phyloP scores from a whole-genome alignment of 176 grass and related monocot species.

The Lolium perenne region DNA sequence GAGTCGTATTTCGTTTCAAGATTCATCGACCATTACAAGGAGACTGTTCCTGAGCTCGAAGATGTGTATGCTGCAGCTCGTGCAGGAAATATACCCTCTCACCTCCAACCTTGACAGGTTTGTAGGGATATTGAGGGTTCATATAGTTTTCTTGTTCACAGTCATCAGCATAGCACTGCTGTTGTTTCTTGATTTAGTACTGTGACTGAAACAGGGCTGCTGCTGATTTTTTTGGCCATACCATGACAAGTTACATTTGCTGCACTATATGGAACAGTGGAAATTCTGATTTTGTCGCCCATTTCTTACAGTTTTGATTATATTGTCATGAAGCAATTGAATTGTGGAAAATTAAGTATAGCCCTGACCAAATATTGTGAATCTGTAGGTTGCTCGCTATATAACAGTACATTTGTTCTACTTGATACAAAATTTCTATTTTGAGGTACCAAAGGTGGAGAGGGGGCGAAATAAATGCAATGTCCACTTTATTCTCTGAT shows the following conservation, averaged over 20 bases:
- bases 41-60: slow-evolving; percentile 37
- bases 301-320: background rate
- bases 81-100: slow-evolving; percentile 3
- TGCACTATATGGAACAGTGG: background rate
- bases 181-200: background rate
- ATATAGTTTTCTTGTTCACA: background rate
- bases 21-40: slow-evolving; percentile 41
- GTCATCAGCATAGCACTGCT: background rate
- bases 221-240: background rate
- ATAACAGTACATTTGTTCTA: background rate
- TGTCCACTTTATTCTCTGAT: background rate
- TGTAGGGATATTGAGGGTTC: background rate
- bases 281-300: background rate
- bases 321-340: background rate
- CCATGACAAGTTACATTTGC: background rate
- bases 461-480: too few relatives aligned
- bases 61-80: slow-evolving; percentile 50
- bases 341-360: background rate
- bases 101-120: background rate
- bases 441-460: too few relatives aligned
- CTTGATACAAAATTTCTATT: too few relatives aligned
- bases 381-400: background rate
- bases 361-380: background rate
- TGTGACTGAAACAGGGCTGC: background rate
- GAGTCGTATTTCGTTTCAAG: background rate